Base-by-base conservation (phyloP, 2,329 filamentous ascomycete species). In the Aspergillus hortae region DNA sequence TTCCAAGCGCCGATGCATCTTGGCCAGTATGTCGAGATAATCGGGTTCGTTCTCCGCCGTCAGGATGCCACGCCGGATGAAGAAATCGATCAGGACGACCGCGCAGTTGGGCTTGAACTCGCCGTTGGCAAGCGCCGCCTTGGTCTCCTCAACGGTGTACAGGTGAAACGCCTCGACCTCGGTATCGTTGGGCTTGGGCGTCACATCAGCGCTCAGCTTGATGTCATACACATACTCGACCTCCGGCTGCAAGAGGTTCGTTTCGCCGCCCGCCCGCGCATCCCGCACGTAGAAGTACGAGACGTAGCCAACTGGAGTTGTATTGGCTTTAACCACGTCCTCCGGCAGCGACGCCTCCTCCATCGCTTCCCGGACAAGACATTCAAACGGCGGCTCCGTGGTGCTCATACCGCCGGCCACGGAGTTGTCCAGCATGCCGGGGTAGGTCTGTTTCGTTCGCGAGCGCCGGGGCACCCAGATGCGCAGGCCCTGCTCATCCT, bases 91-190 rank as follows among this genome's bases (percentile, higher is more conserved):
- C 67, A 94, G 74, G 44, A 95, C 83, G 52, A 94, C 69, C 12
- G 89, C 87, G 71, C 92, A 96, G 69, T 97, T 97, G 2, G 92
- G 88, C 77, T 99, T 99, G 77, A 92, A 99, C 61, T 87, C 82
- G 12, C 89, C 90, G 48, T 77, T 75, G 14, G 79, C 80, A 65
- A 99, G 74, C 42, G 86, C 84, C 52, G 79, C 76, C 69, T 85
- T 82, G 42, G 95, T 83, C 71, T 95, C 82, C n/a, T 88, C 82
- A 38, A 96, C 79, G 1, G 80, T 85, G 81, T 84, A 86, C 52
- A 96, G 77, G 66, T 84, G 81, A 68, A 97, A 97, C 55, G 84
- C 83, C 64, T 91, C 89, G 4, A 96, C 94, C 74, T 99, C 94
- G 48, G 87, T 86, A 69, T 99, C 94, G 53, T 88, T 86, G 15